Percentiles rank a stretch among this genome's conserved stretches.
Conservation (phyloP, 208 protist genomes). For the Entamoeba invadens region DNA sequence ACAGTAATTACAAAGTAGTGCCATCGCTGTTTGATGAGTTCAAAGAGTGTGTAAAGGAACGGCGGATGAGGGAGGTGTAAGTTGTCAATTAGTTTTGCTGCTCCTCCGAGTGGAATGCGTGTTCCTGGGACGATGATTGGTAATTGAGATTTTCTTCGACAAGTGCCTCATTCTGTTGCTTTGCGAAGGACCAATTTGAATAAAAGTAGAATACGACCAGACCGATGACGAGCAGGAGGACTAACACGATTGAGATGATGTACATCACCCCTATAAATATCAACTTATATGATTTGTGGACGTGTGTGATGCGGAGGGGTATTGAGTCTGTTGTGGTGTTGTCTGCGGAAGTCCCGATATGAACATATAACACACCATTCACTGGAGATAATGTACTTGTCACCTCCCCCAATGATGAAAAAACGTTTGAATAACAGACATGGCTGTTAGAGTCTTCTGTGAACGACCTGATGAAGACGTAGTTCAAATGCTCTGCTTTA, state of each 20-base stretch:
- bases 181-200: background rate
- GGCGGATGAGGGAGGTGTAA: background rate
- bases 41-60: background rate
- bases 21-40: background rate
- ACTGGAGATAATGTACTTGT: background rate
- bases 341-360: background rate
- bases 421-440: background rate
- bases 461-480: background rate
- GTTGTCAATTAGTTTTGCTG: background rate
- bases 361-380: background rate
- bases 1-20: too few species aligned
- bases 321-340: background rate
- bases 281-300: too few species aligned
- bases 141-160: background rate
- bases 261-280: background rate
- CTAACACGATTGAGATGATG: background rate
- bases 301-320: too few species aligned
- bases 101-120: too few species aligned
- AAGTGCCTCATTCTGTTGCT: background rate
- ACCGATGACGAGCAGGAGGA: background rate
- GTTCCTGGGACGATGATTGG: background rate
- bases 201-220: background rate
- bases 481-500: background rate
- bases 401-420: background rate
- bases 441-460: background rate